A percentile compares a stretch with the other conserved stretches of the same genome.
phyloP scores from a whole-genome alignment of 495 filamentous ascomycete species.

The Trichodelitschia bisporula region DNA sequence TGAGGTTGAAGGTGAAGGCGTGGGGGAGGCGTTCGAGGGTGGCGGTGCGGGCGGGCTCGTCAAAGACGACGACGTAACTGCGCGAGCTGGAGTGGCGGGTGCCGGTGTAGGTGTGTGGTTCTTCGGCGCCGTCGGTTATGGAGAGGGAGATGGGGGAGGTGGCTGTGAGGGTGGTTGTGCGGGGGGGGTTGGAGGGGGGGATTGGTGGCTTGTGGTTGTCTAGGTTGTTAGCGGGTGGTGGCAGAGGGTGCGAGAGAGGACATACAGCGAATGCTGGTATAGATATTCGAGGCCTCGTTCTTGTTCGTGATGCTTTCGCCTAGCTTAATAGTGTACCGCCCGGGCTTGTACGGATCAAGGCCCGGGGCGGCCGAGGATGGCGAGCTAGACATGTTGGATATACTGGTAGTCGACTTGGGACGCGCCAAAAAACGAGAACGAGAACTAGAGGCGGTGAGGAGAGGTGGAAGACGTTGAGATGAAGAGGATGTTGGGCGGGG shows the following conservation, averaged over 20 bases:
- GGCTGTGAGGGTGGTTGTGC: neutral
- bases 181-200: neutral
- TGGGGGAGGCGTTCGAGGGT: conserved; percentile 26
- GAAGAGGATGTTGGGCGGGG: too few species aligned
- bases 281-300: neutral
- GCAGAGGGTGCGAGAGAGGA: neutral
- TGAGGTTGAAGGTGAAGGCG: conserved; percentile 31
- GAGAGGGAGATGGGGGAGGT: neutral
- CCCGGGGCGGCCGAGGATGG: too few species aligned
- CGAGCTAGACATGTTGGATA: too few species aligned
- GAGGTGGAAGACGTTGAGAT: too few species aligned
- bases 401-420: too few species aligned
- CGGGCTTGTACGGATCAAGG: conserved; percentile 1
- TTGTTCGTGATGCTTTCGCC: neutral
- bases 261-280: neutral
- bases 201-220: conserved; percentile 1
- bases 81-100: conserved; percentile 2
- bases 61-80: conserved; percentile 26
- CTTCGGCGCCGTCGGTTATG: neutral
- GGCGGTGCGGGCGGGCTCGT: conserved; percentile 23
- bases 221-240: neutral
- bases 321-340: neutral
- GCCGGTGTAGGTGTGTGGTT: neutral
- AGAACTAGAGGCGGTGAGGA: too few species aligned
- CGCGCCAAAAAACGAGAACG: too few species aligned